Evolutionary conservation across 2,329 filamentous ascomycete species (phyloP).

Genomic region (Didymella lethalis): DNA sequence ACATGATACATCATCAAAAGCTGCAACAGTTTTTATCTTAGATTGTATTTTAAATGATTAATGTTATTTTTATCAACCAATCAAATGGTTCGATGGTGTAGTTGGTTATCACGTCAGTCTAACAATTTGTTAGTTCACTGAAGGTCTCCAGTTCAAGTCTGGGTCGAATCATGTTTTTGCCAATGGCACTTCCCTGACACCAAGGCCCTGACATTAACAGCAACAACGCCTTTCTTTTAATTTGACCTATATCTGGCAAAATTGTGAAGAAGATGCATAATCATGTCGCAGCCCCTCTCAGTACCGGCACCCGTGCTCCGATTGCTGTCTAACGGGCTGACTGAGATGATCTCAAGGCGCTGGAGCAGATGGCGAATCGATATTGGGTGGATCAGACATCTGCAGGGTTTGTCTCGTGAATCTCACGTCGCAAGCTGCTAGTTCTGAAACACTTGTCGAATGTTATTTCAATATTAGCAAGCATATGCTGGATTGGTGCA

Average conservation of each 20-base stretch:
- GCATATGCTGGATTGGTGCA: not conserved
- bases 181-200: no score
- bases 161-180: not conserved
- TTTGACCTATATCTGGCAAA: not conserved
- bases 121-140: constrained; percentile 43
- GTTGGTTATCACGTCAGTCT: constrained; percentile 58
- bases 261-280: not conserved
- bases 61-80: not conserved
- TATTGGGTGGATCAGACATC: not conserved
- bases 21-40: no score
- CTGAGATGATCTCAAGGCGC: not conserved
- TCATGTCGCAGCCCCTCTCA: not conserved
- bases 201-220: no score
- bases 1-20: no score
- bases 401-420: not conserved
- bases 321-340: not conserved
- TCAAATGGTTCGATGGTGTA: constrained; percentile 47
- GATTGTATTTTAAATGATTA: no score
- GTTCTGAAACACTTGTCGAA: not conserved
- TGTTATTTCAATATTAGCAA: not conserved
- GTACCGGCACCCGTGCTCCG: not conserved
- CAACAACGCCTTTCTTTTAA: not conserved
- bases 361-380: not conserved
- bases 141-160: not conserved
- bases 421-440: not conserved